Base-by-base conservation (phyloP, 2,329 filamentous ascomycete genomes). In the Colletotrichum plurivorum region DNA sequence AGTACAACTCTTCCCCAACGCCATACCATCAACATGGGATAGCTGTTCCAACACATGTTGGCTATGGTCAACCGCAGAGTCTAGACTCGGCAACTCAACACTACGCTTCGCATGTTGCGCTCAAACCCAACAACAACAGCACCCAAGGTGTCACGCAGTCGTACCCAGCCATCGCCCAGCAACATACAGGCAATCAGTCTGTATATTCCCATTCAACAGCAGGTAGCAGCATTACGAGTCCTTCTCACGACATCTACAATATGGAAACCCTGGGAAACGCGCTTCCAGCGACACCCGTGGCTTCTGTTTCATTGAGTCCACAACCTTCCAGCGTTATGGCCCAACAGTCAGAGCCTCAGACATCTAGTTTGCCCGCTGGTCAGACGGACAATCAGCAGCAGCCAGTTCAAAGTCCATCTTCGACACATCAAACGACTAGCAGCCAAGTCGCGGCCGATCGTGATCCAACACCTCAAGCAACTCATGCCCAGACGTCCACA, bases 221-320 rank as follows among this genome's bases (percentile, higher is more conserved):
- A 22, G 25, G 25, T 12, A n/a, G 25, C 7, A 18, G 36, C 25
- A 18, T 16, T 13, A 22, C 18, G 20, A 6, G 5, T 16, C 36
- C 20, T 15, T 25, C 51, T 5, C 53, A 43, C 16, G 53, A 36
- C 18, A 25, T 16, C 2, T 70, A 66, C 41, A 41, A 70, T 51
- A 70, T 70, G 67, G 20, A 41, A 5, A 15, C 55, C 4, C 27
- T 67, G 62, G 43, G 45, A 55, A 36, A 70, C 5, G 39, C 67
- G 13, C 67, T 70, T 18, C 67, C 67, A 39, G 48, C 20, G 6
- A 36, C 67, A n/a, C 67, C 66, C 15, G 62, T 62, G 22, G 48
- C 20, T 25, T n/a, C 48, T 2, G 48, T 52, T 31, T 16, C 48
- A 27, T 7, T 20, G 13, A 20, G 9, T 18, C 9, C 45, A 18